Conservation (phyloP, 2,329 filamentous ascomycete species). For the Harringtonia aguacate region DNA sequence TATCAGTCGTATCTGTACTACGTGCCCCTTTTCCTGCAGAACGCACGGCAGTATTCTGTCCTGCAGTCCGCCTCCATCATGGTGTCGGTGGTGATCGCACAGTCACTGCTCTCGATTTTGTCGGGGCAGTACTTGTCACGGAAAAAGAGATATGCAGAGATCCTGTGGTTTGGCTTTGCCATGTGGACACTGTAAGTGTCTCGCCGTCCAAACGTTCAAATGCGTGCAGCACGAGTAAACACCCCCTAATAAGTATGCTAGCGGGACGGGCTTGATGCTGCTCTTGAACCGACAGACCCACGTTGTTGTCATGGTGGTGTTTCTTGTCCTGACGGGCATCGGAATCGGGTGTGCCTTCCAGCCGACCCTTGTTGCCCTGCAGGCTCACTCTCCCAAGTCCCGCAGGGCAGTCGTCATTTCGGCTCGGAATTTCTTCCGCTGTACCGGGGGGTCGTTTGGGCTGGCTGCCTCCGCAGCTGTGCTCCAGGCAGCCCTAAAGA, state of each 20-base stretch:
- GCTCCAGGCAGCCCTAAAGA: slow-evolving; percentile 17
- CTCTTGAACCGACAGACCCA: slow-evolving; percentile 16
- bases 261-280: too few relatives aligned
- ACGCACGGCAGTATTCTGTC: slow-evolving; percentile 16
- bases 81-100: slow-evolving; percentile 18
- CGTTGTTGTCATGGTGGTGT: slow-evolving; percentile 18
- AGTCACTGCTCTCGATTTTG: slow-evolving; percentile 17
- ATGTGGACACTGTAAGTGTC: slow-evolving; percentile 21
- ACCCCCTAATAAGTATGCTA: too few relatives aligned
- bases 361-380: slow-evolving; percentile 25
- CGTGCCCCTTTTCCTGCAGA: slow-evolving; percentile 21
- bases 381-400: slow-evolving; percentile 23
- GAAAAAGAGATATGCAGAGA: slow-evolving; percentile 17
- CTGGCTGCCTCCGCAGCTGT: slow-evolving; percentile 20
- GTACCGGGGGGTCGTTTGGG: slow-evolving; percentile 24
- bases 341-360: slow-evolving; percentile 25
- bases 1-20: slow-evolving; percentile 11
- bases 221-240: too few relatives aligned
- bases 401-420: slow-evolving; percentile 27
- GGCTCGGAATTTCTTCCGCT: slow-evolving; percentile 26
- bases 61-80: slow-evolving; percentile 20
- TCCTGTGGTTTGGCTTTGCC: slow-evolving; percentile 20
- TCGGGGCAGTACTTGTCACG: slow-evolving; percentile 21
- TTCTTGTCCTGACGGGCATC: slow-evolving; percentile 22
- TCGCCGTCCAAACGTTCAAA: too few relatives aligned